Evolutionary conservation across 768 basidiomycete species (phyloP), one percentile per base, ranked within the genome.

Genomic region (Leccinum aurantiacum): DNA sequence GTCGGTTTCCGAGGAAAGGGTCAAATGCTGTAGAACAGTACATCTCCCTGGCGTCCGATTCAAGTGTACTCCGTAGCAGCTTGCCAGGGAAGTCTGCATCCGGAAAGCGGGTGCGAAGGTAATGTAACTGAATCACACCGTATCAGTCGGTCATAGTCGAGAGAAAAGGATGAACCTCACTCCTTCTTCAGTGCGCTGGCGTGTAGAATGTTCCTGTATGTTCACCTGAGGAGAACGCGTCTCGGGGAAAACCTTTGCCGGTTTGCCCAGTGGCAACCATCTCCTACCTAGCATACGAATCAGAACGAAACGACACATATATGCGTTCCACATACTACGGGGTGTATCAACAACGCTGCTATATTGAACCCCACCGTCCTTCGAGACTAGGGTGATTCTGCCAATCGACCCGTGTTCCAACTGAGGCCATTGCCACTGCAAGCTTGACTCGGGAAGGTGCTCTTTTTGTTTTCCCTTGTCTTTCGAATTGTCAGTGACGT

Each of bases 71-170:
- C 54, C 82, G 72, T 49, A 93, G 78, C 24, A 93, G 74, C 44
- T 90, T 85, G n/a, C 82, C 74, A 7, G 88, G 76, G n/a, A 93
- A 77, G 60, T 91, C 89, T 15, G 88, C 78, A 60, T 92, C 90
- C 1, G 91, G 89, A 56, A 88, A 80, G 70, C 82, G 80, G 4
- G 84, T 86, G 49, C 88, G 84, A 51, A 92, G 77, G 65, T 90
- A 91, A 57, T 86, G 84, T 14, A 88, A 82, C 91, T 93, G 60
- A 17, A 48, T 54, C 51, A 61, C 11, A 37, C 7, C 14, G 24
- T 17, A n/a, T 64, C 10, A 59, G 25, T 19, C 24, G 11, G 2
- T 51, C 29, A 56, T 59, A 56, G 41, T 29, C 9, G 17, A 41
- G 3, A 56, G 1, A 27, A 51, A 41, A 37, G 19, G 8, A 17